Evolutionary conservation across 176 grass and related monocot species (phyloP), one percentile per base, ranked within the genome.

Genomic region (Olyra latifolia): DNA sequence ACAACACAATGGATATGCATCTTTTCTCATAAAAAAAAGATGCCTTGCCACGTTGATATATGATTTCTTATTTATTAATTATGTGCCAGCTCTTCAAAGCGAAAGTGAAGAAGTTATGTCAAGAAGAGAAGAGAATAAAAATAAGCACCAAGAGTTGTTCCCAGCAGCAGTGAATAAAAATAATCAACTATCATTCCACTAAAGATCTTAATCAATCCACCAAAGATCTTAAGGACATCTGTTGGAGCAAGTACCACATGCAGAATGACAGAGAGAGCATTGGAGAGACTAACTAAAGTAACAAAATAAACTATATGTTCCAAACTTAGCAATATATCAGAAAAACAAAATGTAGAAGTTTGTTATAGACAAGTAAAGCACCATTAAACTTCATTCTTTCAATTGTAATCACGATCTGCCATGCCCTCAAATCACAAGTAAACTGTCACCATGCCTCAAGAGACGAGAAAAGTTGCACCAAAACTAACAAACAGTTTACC

Each of bases 321-420:
- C 43, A 48, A 22, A 62, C 10, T 20, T 5, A n/a, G 3, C 32
- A 28, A 64, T 47, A 52, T 4, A 2, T 6, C 4, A 66, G 19
- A 79, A 79, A 79, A 66, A 78, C 43, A 55, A 67, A 80, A 54
- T 42, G 48, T 24, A 68, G 24, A 40, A 22, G 10, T 54, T 38
- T n/a, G 32, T 76, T 79, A 4, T 66, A 35, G 10, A 66, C 46
- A 66, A 48, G 62, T 47, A 61, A 42, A 46, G 49, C 43, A 84
- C 72, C 32, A 45, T 25, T 67, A 13, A 76, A 84, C 27, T 55
- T 67, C 22, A 73, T 64, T 52, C 14, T 62, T 62, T 80, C 30
- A 82, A 82, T 43, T 1, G 6, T 62, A 81, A 47, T 71, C 42
- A 71, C 47, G 67, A 71, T 61, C 7, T 6, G 69, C 54, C 24